Percentiles rank a stretch among this genome's conserved stretches.
phyloP scores from a whole-genome alignment of 2,329 filamentous ascomycete species.

The Trichoderma guizhouense region DNA sequence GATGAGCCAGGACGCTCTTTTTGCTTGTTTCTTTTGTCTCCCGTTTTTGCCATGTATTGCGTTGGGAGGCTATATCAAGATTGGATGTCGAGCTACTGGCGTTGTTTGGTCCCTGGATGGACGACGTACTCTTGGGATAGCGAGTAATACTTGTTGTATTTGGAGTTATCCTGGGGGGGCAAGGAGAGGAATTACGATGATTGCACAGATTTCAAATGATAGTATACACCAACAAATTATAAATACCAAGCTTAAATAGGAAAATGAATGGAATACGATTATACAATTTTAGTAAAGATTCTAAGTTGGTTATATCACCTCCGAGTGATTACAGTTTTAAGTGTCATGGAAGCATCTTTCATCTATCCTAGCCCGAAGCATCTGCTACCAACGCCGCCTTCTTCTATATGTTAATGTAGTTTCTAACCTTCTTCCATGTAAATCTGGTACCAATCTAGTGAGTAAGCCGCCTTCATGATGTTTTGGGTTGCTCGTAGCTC shows the following conservation, averaged over 20 bases:
- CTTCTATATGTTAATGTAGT: no score
- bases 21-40: background rate
- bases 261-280: background rate
- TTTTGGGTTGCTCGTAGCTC: no score
- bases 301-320: background rate
- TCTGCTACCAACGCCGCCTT: no score
- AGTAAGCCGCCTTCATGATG: background rate
- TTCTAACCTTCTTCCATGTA: background rate
- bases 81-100: background rate
- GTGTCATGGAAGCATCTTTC: no score
- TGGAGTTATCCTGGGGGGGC: background rate
- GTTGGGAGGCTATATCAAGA: background rate
- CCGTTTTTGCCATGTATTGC: background rate
- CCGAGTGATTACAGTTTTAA: background rate
- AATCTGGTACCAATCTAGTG: background rate
- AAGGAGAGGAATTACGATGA: background rate
- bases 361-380: no score
- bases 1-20: conserved; percentile 7
- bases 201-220: background rate
- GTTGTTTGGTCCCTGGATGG: background rate
- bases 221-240: background rate
- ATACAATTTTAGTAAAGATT: background rate
- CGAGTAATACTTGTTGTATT: background rate
- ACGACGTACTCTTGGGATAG: background rate
- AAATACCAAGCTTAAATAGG: background rate